These are phyloP conservation scores for Jackrogersella minutella DNA, from an alignment of 495 filamentous ascomycete species.

Conservation along the genomic window DNA sequence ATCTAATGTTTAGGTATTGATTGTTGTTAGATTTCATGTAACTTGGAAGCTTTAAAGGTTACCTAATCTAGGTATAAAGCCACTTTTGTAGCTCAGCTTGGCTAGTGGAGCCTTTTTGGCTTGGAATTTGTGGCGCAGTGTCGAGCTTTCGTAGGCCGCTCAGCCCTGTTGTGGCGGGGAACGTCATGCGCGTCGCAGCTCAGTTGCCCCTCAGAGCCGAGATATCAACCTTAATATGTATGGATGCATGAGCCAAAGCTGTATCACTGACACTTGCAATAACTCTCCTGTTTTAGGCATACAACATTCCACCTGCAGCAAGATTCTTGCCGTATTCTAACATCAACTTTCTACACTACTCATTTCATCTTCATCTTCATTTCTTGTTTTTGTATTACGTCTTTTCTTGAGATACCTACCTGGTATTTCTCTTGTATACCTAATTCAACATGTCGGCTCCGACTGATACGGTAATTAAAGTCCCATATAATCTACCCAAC, in stretches of 20 bases:
- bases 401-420: not conserved
- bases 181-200: conserved; percentile 45
- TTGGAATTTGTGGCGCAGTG: conserved; percentile 19
- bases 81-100: not conserved
- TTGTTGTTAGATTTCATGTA: not conserved
- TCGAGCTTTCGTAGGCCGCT: not conserved
- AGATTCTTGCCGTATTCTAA: no score
- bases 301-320: no score
- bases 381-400: not conserved
- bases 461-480: conserved; percentile 52
- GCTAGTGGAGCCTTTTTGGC: not conserved
- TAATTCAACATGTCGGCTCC: conserved; percentile 53
- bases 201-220: conserved; percentile 29
- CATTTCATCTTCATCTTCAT: not conserved
- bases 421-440: not conserved
- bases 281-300: conserved; percentile 33
- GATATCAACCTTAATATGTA: conserved; percentile 4
- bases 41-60: not conserved
- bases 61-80: not conserved
- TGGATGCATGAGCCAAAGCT: conserved; percentile 21
- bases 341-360: no score
- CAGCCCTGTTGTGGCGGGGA: conserved; percentile 32
- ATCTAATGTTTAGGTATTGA: no score
- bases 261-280: conserved; percentile 17
- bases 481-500: conserved; percentile 20